Base-by-base conservation (phyloP, 305 asterid species). In the Ilex paraguariensis region DNA sequence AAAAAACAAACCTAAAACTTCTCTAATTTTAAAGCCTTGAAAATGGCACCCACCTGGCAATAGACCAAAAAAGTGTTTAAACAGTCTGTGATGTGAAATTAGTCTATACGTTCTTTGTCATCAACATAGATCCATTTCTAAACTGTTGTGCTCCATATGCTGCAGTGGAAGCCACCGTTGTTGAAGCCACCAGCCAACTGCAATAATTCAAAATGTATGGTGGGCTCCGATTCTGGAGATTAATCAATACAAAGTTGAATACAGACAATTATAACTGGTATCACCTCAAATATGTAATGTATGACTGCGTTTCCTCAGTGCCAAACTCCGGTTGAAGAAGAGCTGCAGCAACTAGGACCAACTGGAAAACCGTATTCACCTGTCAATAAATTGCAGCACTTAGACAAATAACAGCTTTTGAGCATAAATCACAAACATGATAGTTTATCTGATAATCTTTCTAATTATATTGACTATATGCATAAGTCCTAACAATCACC, bases 241-340 rank as follows among this genome's bases (percentile, higher is more conserved):
- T 49, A 49, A 1, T 49, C 11, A 3, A 49, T 49, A 11, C 16
- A 11, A 49, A 11, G 14, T 49, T 49, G 14, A 49, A 49, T 4
- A 12, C 7, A 49, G 16, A 11, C 11, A 49, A 49, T 7, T 7
- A 49, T 11, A 46, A 1, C 1, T 46, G 15, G 15, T 54, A 51
- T 15, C 72, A 89, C 98, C 98, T 89, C 57, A 92, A 71, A 55
- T 78, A 77, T 64, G 76, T 66, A 66, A 92, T 77, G 65, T 77
- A 92, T 6, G 72, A 61, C 66, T 54, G 85, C 44, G 95, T 89
- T 63, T 78, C 97, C 69, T 73, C 95, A 21, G 67, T 84, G 49
- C 97, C 98, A 55, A 87, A 80, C 64, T 70, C 90, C 16, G 98
- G 98, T 71, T 92, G 97, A 72, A 92, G 94, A 54, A 92, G 86